Conservation (phyloP, 495 filamentous ascomycete species). For the Penicillium mononematosum region DNA sequence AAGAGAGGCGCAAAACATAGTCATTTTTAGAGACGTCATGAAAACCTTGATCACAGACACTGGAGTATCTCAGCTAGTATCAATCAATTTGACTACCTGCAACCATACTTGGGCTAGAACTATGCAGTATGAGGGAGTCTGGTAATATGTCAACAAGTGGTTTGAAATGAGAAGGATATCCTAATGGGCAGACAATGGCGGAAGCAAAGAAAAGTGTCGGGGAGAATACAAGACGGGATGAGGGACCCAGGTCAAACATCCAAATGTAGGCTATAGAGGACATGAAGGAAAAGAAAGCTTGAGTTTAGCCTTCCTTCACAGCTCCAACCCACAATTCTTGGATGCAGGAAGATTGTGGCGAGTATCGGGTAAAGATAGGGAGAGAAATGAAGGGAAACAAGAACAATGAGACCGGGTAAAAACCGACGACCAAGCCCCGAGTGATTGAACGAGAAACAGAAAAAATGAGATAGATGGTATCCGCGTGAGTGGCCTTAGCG, state of each 20-base stretch:
- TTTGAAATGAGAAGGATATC: conserved; percentile 35
- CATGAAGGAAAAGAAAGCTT: neutral
- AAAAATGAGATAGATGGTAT: conserved; percentile 29
- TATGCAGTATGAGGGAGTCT: conserved; percentile 3
- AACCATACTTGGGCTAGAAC: neutral
- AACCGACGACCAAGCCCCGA: conserved; percentile 6
- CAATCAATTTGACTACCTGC: conserved; percentile 1
- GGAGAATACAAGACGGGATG: conserved; percentile 11
- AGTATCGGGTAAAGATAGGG: conserved; percentile 7
- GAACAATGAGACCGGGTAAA: conserved; percentile 16
- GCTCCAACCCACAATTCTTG: neutral
- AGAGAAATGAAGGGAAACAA: conserved; percentile 2
- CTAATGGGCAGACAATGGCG: conserved; percentile 19
- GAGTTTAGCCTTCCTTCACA: neutral
- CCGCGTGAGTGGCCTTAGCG: conserved; percentile 10
- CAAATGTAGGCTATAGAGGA: neutral
- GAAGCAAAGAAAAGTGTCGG: conserved; percentile 24
- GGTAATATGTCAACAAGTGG: conserved; percentile 6
- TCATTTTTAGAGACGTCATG: neutral
- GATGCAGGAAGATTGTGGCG: conserved; percentile 4
- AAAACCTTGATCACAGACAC: neutral
- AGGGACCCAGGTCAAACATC: conserved; percentile 4
- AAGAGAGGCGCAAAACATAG: neutral
- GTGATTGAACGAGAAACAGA: conserved; percentile 9
- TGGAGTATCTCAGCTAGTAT: neutral